phyloP scores from a whole-genome alignment of 2,329 filamentous ascomycete species.

The Moelleriella libera region DNA sequence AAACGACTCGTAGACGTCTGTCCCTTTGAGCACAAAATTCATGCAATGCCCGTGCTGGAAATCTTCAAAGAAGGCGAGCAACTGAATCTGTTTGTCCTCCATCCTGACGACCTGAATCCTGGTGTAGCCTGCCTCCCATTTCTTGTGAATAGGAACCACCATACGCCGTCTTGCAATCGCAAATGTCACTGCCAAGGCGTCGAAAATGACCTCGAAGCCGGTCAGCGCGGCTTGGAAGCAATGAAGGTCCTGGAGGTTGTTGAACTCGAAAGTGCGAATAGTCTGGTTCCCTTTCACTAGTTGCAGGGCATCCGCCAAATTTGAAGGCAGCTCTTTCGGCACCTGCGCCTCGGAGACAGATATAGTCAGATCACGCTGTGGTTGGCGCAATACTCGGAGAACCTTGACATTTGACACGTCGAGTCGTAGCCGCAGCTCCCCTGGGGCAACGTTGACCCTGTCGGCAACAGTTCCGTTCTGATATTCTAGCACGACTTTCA shows the following conservation, averaged over 20 bases:
- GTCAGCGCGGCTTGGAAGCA: slow-evolving; percentile 67
- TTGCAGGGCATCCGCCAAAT: slow-evolving; percentile 50
- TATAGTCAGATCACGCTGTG: slow-evolving; percentile 64
- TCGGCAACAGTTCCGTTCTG: slow-evolving; percentile 69
- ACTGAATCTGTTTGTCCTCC: slow-evolving; percentile 60
- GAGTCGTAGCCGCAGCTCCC: slow-evolving; percentile 55
- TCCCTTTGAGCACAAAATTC: slow-evolving; percentile 75
- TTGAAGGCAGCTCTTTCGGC: slow-evolving; percentile 44
- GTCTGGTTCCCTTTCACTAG: slow-evolving; percentile 43
- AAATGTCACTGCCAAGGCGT: slow-evolving; percentile 58
- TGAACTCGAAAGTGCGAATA: slow-evolving; percentile 58
- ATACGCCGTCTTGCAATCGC: slow-evolving; percentile 73
- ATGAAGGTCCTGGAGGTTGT: slow-evolving; percentile 56
- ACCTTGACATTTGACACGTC: slow-evolving; percentile 47
- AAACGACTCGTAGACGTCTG: slow-evolving; percentile 66
- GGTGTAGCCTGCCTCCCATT: slow-evolving; percentile 74
- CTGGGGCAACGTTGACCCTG: slow-evolving; percentile 65
- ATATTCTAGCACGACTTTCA: slow-evolving; percentile 64
- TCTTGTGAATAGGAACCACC: slow-evolving; percentile 89
- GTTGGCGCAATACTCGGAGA: slow-evolving; percentile 54
- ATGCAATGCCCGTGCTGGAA: slow-evolving; percentile 79
- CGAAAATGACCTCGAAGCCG: slow-evolving; percentile 63
- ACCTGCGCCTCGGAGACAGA: slow-evolving; percentile 57
- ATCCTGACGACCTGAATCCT: slow-evolving; percentile 63
- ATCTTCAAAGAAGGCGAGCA: slow-evolving; percentile 78